phyloP scores from a whole-genome alignment of 2,329 filamentous ascomycete genomes.

The Endocalyx cinctus region DNA sequence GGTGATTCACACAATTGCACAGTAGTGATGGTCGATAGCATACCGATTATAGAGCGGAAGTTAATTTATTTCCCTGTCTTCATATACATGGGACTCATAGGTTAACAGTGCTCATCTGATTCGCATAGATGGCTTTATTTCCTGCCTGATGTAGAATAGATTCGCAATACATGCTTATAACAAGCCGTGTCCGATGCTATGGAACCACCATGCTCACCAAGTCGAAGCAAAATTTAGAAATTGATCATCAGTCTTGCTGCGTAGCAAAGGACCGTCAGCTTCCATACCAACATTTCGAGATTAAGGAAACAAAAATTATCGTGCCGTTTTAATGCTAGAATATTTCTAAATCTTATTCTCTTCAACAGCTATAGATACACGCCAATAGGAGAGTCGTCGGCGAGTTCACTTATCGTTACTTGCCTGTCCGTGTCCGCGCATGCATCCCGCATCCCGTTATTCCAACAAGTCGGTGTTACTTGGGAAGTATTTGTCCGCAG shows the following conservation, averaged over 20 bases:
- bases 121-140: conserved; percentile 11
- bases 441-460: too few species aligned
- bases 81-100: conserved; percentile 7
- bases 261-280: too few species aligned
- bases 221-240: too few species aligned
- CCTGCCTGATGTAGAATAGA: conserved; percentile 14
- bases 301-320: too few species aligned
- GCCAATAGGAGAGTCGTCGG: too few species aligned
- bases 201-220: conserved; percentile 19
- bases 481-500: conserved; percentile 25
- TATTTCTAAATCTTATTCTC: too few species aligned
- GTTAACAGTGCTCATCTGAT: conserved; percentile 10
- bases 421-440: too few species aligned
- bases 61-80: conserved; percentile 7
- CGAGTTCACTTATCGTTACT: too few species aligned
- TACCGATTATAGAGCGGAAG: conserved; percentile 14
- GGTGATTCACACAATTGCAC: conserved; percentile 1
- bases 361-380: too few species aligned
- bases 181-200: conserved; percentile 15
- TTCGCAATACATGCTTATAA: conserved; percentile 16
- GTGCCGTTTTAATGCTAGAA: too few species aligned
- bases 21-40: conserved; percentile 10
- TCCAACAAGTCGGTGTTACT: conserved; percentile 29
- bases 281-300: too few species aligned
- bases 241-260: too few species aligned